Base-by-base conservation (phyloP, 2,329 filamentous ascomycete genomes). In the Periconia macrospinosa region DNA sequence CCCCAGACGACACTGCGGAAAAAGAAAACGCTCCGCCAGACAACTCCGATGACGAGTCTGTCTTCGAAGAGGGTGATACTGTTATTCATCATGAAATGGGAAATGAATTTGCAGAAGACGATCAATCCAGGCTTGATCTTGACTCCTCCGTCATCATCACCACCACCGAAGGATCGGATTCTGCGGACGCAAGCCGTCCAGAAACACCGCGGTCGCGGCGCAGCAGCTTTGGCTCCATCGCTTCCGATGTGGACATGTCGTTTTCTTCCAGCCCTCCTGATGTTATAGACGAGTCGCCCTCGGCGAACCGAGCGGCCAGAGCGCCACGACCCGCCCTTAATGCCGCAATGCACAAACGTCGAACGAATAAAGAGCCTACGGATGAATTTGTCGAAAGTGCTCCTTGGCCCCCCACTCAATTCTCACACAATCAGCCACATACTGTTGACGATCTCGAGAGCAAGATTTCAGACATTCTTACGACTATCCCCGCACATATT, bases 391-490 rank as follows among this genome's bases (percentile, higher is more conserved):
- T 57, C 8, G 55, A 60, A 11, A 65, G 55, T 41, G 54, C 65
- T 10, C 69, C 70, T 33, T 74, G 71, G 71, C 71, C 70, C 15
- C 71, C 71, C 17, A 69, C 69, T 19, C 67, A 69, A 23, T 74
- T 74, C 51, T 60, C 55, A 13, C 66, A 70, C 37, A 67, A 65
- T 41, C 50, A 58, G 27, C 47, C 58, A 10, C 66, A 56, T 35
- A 70, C 64, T 30, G 67, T 63, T 10, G 86, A 91, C 59, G 84
- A 90, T 52, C 80, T 96, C 14, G 89, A 91, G 60, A 85, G 87
- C 57, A 91, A 92, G 68, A 92, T 96, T 46, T 89, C 85, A 66
- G 85, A 89, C 48, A 89, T 95, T 52, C 81, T 95, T 40, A 85
- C 86, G 53, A 88, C 83, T 18, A 90, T 95, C 57, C 91, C 91